phyloP scores from a whole-genome alignment of 352 stramenopile species.

The Saprolegnia parasitica region DNA sequence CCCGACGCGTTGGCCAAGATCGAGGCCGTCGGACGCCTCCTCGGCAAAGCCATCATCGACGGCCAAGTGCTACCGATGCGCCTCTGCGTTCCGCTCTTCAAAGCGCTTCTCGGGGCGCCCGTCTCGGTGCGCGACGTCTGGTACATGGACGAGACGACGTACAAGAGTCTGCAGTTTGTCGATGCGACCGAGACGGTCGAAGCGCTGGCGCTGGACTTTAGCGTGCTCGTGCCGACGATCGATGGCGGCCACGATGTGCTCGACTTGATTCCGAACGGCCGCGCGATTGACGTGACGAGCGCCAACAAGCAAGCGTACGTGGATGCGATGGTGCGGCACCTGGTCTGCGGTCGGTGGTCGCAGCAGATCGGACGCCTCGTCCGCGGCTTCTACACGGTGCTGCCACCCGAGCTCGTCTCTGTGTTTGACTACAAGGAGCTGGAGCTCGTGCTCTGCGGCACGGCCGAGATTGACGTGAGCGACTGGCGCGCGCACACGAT shows the following conservation, averaged over 20 bases:
- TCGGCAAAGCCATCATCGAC: conserved; percentile 65
- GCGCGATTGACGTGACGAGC: conserved; percentile 81
- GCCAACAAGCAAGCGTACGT: conserved; percentile 95
- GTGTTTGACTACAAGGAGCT: conserved; percentile 98
- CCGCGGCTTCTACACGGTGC: conserved; percentile 93
- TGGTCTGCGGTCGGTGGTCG: conserved; percentile 89
- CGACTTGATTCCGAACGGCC: conserved; percentile 50
- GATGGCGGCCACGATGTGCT: conserved; percentile 54
- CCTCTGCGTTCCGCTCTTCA: conserved; percentile 70
- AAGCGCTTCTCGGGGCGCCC: conserved; percentile 64
- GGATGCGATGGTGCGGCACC: conserved; percentile 90
- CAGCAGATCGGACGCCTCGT: conserved; percentile 85
- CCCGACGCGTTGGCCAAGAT: conserved; percentile 69
- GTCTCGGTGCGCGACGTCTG: conserved; percentile 77
- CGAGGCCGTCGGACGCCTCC: conserved; percentile 55
- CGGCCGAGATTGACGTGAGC: conserved; percentile 78
- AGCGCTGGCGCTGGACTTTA: conserved; percentile 61
- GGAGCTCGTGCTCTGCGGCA: conserved; percentile 68
- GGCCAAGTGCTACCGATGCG: conserved; percentile 64
- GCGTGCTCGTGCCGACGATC: conserved; percentile 40
- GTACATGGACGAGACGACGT: conserved; percentile 70
- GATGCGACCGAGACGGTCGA: conserved; percentile 71
- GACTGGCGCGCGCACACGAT: conserved; percentile 82
- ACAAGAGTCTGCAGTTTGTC: conserved; percentile 73
- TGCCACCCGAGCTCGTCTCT: conserved; percentile 92